Conservation (phyloP, 1,139 yeast genomes). For the Ashbya aceris region DNA sequence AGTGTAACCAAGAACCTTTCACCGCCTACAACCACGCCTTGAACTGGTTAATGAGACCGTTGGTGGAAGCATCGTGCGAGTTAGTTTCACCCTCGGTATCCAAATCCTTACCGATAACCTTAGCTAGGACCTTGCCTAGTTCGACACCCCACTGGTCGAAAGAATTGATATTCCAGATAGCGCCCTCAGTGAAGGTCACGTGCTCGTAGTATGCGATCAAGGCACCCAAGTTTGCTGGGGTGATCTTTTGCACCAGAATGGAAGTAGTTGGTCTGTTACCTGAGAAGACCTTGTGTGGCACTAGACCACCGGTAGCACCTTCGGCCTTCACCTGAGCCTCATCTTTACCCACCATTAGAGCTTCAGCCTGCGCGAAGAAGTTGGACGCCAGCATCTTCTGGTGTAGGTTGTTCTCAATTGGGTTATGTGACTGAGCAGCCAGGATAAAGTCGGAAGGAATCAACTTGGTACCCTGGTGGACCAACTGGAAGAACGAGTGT, state of each 20-base stretch:
- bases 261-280: slow-evolving; percentile 99
- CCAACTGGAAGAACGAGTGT: slow-evolving; percentile 98
- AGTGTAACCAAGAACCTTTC: too few relatives aligned
- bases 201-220: slow-evolving; percentile 97
- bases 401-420: slow-evolving; percentile 86
- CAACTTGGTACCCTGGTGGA: slow-evolving; percentile 96
- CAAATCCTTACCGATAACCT: slow-evolving; percentile 85
- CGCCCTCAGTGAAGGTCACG: slow-evolving; percentile 95
- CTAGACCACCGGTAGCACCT: slow-evolving; percentile 77
- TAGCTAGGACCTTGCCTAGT: slow-evolving; percentile 95
- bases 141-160: slow-evolving; percentile 99
- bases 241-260: slow-evolving; percentile 86
- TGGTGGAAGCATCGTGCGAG: slow-evolving; percentile 84
- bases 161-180: slow-evolving; percentile 97
- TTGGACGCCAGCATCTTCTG: slow-evolving; percentile 97
- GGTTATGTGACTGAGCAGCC: slow-evolving; percentile 97
- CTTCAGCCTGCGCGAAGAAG: slow-evolving; percentile 97
- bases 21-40: slow-evolving; percentile 61
- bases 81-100: slow-evolving; percentile 47
- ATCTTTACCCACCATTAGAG: slow-evolving; percentile 92
- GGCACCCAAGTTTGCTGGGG: slow-evolving; percentile 93
- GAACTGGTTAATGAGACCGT: slow-evolving; percentile 87
- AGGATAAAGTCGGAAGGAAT: slow-evolving; percentile 94
- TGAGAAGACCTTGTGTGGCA: slow-evolving; percentile 91
- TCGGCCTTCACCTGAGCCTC: slow-evolving; percentile 77